Percentiles rank a stretch among this genome's conserved stretches.
Evolutionary conservation across 768 basidiomycete species (phyloP).

Genomic region (Calvatia gigantea): DNA sequence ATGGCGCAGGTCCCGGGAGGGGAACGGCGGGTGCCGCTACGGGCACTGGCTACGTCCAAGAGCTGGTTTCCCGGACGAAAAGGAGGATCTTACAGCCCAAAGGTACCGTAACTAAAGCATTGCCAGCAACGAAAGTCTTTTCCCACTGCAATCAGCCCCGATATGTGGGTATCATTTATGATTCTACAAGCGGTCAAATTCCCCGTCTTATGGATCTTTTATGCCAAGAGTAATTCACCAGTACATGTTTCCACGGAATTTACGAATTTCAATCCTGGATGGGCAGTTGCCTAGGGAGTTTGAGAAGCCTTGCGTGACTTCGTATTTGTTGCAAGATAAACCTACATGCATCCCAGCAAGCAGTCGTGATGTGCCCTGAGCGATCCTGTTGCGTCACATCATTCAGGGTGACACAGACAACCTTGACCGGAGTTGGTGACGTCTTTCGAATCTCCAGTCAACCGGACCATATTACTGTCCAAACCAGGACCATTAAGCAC

Average conservation of each 20-base stretch:
- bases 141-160: constrained; percentile 57
- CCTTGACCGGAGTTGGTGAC: background rate
- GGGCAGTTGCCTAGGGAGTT: constrained; percentile 26
- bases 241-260: constrained; percentile 74
- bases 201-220: background rate
- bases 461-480: background rate
- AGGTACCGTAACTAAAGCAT: constrained; percentile 69
- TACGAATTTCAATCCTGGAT: constrained; percentile 49
- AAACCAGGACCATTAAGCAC: background rate
- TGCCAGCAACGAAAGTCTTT: constrained; percentile 46
- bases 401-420: background rate
- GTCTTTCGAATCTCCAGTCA: background rate
- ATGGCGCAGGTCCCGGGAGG: constrained; percentile 67
- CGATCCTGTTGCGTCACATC: background rate
- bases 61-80: constrained; percentile 66
- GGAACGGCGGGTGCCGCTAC: constrained; percentile 56
- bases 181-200: constrained; percentile 50
- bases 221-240: constrained; percentile 18
- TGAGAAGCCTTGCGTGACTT: background rate
- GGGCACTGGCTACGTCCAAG: constrained; percentile 68
- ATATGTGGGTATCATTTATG: constrained; percentile 75
- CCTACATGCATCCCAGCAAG: too few species aligned
- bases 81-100: constrained; percentile 49
- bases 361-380: too few species aligned
- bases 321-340: too few species aligned